Base-by-base conservation (phyloP, 2,329 filamentous ascomycete genomes). In the Epichloe uncinata region DNA sequence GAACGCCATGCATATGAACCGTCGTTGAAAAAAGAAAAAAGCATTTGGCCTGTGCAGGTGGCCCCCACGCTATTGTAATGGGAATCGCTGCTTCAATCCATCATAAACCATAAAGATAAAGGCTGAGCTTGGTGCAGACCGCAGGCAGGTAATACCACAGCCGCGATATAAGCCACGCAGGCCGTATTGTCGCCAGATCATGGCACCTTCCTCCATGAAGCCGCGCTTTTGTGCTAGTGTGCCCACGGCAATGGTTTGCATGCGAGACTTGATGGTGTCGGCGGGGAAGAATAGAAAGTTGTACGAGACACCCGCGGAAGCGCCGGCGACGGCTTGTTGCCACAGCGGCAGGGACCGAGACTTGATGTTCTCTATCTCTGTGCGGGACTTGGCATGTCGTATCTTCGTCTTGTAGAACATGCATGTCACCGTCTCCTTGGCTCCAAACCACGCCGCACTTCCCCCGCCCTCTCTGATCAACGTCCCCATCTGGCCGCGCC, bases 101-200 rank as follows among this genome's bases (percentile, higher is more conserved):
- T 97, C 93, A 63, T 90, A 97, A 53, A 97, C 82, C 54, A 93
- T 90, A 62, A 98, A 98, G 53, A 98, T 98, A 62, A 97, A 89
- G 7, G 93, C 93, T n/a, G 90, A 96, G 66, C 90, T 96, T 3
- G 93, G 93, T 34, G 89, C 90, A 36, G 89, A 85, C 53, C 93
- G 79, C 34, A 82, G 73, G 43, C 93, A 88, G 0, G 93, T 98
- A 56, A 98, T 93, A 34, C 93, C 93, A 60, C 93, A 98, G 3
- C 93, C 93, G 48, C 91, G 81, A 65, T 98, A 98, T 64, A 97
- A 73, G 2, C 89, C 91, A 55, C 79, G 83, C 18, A 97, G 52
- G 0, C 93, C 93, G 52, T 90, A 82, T 59, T 88, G 79, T 53
- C 74, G 77, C 85, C 88, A 98, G n/a, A 97, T 68, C 15, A 79